phyloP scores from a whole-genome alignment of 306 rosid genomes.

The Vigna nakashimae region DNA sequence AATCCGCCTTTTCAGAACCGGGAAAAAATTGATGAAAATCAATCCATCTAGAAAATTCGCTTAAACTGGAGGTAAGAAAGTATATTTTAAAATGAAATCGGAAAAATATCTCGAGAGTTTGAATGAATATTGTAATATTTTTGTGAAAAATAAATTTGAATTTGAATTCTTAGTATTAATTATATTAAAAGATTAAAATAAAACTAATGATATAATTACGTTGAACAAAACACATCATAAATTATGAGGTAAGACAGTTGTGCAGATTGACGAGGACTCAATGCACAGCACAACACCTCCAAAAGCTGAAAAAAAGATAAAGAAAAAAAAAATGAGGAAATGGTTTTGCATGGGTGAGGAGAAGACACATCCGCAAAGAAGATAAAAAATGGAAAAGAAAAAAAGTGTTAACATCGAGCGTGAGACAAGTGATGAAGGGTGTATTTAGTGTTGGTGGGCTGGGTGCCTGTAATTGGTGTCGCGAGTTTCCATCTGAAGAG shows the following conservation, averaged over 20 bases:
- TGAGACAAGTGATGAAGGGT: slow-evolving; percentile 32
- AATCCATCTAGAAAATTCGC: too few relatives aligned
- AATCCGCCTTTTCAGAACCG: too few relatives aligned
- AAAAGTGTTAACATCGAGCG: slow-evolving; percentile 9
- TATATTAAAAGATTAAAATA: neutral
- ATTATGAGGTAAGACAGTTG: neutral
- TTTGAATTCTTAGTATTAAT: too few relatives aligned
- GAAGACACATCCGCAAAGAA: slow-evolving; percentile 29
- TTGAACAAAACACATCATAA: neutral
- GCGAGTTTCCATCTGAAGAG: slow-evolving; percentile 33
- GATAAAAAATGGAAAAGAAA: too few relatives aligned
- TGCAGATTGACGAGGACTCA: neutral
- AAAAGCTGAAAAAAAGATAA: neutral
- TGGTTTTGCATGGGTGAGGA: slow-evolving; percentile 34
- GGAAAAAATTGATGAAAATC: too few relatives aligned
- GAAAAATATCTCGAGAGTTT: too few relatives aligned
- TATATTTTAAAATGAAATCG: too few relatives aligned
- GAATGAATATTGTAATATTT: too few relatives aligned
- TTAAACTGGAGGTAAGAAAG: too few relatives aligned
- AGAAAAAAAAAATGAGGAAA: neutral
- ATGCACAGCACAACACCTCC: neutral
- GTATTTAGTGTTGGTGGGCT: slow-evolving; percentile 44
- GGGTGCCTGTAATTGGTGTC: slow-evolving; percentile 27
- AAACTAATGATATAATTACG: neutral
- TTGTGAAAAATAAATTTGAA: too few relatives aligned